Evolutionary conservation across 768 basidiomycete species (phyloP).

Genomic region (Kwoniella shandongensis): DNA sequence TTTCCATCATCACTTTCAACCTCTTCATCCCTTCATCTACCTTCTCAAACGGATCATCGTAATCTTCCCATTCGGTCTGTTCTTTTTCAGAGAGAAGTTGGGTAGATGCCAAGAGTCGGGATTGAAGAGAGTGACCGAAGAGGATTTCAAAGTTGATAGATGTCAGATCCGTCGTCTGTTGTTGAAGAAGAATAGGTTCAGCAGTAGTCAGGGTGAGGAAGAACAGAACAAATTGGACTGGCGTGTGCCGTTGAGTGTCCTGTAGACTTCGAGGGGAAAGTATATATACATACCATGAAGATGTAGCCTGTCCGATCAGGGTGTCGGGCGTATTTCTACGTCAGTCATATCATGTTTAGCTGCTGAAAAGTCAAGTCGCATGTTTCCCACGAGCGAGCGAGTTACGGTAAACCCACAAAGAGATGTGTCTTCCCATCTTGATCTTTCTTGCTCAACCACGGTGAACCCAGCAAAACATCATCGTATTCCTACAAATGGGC

Average conservation of each 20-base stretch:
- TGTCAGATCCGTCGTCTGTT: constrained; percentile 10
- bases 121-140: too few relatives aligned
- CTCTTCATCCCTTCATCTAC: constrained; percentile 17
- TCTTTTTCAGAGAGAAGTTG: too few relatives aligned
- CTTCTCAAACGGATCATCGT: constrained; percentile 24
- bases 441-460: constrained; percentile 29
- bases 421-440: constrained; percentile 10
- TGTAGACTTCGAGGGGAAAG: neutral
- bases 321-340: constrained; percentile 31
- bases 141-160: neutral
- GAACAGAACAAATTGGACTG: too few relatives aligned
- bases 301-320: constrained; percentile 33
- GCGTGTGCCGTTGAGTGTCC: too few relatives aligned
- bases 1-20: constrained; percentile 22
- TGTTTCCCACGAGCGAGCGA: too few relatives aligned
- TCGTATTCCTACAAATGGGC: constrained; percentile 20
- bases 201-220: too few relatives aligned
- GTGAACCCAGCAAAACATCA: constrained; percentile 14
- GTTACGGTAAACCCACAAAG: constrained; percentile 15
- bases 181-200: neutral
- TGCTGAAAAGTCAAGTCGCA: neutral
- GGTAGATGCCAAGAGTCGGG: too few relatives aligned
- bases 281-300: constrained; percentile 22
- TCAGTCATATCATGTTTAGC: neutral
- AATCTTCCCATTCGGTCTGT: too few relatives aligned